phyloP scores from a whole-genome alignment of 306 rosid species.

The Cicer pinnatifidum region DNA sequence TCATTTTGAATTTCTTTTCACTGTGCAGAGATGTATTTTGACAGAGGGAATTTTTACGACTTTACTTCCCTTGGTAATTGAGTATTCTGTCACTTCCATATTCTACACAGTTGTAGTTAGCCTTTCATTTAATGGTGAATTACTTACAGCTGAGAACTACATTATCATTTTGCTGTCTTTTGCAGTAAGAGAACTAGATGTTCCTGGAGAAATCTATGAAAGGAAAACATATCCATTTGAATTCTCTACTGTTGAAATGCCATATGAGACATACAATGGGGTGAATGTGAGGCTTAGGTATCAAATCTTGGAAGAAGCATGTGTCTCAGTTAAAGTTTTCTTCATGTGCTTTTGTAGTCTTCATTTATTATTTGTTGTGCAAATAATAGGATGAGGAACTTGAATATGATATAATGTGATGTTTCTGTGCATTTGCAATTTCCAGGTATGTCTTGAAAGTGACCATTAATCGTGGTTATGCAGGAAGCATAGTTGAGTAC shows the following conservation, averaged over 20 bases:
- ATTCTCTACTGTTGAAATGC: slow-evolving; percentile 98
- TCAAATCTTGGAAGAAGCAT: slow-evolving; percentile 41
- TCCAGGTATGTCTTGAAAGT: slow-evolving; percentile 93
- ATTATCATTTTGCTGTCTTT: slow-evolving; percentile 35
- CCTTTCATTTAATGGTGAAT: slow-evolving; percentile 32
- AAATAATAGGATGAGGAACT: slow-evolving; percentile 27
- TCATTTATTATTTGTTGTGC: slow-evolving; percentile 23
- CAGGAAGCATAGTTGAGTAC: slow-evolving; percentile 89
- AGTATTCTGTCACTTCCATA: slow-evolving; percentile 42
- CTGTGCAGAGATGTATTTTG: slow-evolving; percentile 93
- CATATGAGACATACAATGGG: slow-evolving; percentile 96
- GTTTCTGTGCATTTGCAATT: slow-evolving; percentile 40
- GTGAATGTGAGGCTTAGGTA: slow-evolving; percentile 97
- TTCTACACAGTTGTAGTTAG: neutral
- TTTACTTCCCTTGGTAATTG: slow-evolving; percentile 95
- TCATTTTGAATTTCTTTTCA: slow-evolving; percentile 45
- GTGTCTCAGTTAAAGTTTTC: slow-evolving; percentile 1
- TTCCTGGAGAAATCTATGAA: slow-evolving; percentile 97
- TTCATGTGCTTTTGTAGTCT: slow-evolving; percentile 29
- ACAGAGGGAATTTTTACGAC: slow-evolving; percentile 94
- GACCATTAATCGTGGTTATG: slow-evolving; percentile 92
- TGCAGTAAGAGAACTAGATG: slow-evolving; percentile 94
- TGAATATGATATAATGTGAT: slow-evolving; percentile 37
- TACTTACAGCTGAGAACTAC: slow-evolving; percentile 22
- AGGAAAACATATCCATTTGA: slow-evolving; percentile 92